These are phyloP conservation scores for Lolium perenne DNA, from an alignment of 176 grass and related monocot species.

Conservation along the genomic window DNA sequence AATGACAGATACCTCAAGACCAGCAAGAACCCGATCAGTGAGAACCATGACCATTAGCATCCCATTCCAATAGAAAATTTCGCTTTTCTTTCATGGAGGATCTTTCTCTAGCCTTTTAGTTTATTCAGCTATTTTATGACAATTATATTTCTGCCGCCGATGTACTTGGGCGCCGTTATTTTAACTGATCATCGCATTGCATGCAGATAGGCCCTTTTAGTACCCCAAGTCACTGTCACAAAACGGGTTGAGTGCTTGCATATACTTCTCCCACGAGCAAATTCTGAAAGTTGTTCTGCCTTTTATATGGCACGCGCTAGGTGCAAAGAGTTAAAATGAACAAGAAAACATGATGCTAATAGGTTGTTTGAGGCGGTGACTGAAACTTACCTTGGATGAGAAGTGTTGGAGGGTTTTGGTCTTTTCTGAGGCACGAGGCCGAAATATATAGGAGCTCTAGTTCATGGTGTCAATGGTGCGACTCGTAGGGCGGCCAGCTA, in stretches of 20 bases:
- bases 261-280: neutral
- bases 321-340: neutral
- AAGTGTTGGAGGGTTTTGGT: no score
- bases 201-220: neutral
- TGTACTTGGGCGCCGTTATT: neutral
- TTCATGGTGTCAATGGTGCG: no score
- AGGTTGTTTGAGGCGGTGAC: no score
- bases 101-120: neutral
- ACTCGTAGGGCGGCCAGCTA: no score
- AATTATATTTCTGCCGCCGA: neutral
- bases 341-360: neutral
- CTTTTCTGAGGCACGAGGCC: no score
- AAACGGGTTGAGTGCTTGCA: constrained; percentile 17
- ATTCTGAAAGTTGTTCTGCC: neutral
- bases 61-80: constrained; percentile 24
- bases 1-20: constrained; percentile 18
- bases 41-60: neutral
- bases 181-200: neutral
- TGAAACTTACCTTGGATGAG: no score
- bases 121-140: neutral
- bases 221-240: neutral
- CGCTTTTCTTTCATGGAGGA: neutral
- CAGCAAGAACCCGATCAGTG: constrained; percentile 34
- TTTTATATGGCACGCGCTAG: neutral
- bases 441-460: no score